Conservation (phyloP, 352 stramenopile genomes). For the Globisporangium iwayamae region DNA sequence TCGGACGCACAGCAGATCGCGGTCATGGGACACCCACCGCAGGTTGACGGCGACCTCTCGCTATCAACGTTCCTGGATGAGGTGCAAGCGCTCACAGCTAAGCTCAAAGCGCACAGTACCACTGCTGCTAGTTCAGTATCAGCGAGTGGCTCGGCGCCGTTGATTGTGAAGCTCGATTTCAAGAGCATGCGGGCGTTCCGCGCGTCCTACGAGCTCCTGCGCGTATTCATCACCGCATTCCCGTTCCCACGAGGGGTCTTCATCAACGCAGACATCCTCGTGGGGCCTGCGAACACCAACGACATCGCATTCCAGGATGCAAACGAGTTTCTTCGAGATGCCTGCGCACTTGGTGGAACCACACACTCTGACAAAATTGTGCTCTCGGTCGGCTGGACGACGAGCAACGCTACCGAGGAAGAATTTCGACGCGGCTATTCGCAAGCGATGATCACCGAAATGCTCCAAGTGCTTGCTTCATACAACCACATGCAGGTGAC, state of each 20-base stretch:
- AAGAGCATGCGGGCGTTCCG: slow-evolving; percentile 57
- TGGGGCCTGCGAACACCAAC: slow-evolving; percentile 35
- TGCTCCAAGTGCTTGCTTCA: slow-evolving; percentile 42
- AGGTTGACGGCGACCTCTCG: slow-evolving; percentile 49
- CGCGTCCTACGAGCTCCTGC: slow-evolving; percentile 26
- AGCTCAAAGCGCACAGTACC: not conserved
- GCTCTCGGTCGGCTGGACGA: slow-evolving; percentile 72
- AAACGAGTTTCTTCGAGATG: slow-evolving; percentile 37
- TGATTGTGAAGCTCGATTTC: slow-evolving; percentile 77
- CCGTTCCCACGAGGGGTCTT: slow-evolving; percentile 55
- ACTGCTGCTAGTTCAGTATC: not conserved
- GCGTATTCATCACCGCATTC: slow-evolving; percentile 36
- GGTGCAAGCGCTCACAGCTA: slow-evolving; percentile 32
- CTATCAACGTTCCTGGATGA: slow-evolving; percentile 39
- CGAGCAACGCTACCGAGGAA: slow-evolving; percentile 46
- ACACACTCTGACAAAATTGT: slow-evolving; percentile 58
- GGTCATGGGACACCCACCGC: slow-evolving; percentile 68
- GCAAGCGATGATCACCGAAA: slow-evolving; percentile 48
- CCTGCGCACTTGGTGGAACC: slow-evolving; percentile 24
- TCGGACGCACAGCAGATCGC: slow-evolving; percentile 37
- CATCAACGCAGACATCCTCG: slow-evolving; percentile 67
- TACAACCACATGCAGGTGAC: slow-evolving; percentile 51
- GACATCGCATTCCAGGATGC: slow-evolving; percentile 39
- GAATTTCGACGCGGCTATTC: slow-evolving; percentile 53
- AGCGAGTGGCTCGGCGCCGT: slow-evolving; percentile 16